Percentiles rank a stretch among this genome's conserved stretches.
These are phyloP conservation scores for Xylaria bambusicola DNA, from an alignment of 495 filamentous ascomycete species.

Conservation along the genomic window DNA sequence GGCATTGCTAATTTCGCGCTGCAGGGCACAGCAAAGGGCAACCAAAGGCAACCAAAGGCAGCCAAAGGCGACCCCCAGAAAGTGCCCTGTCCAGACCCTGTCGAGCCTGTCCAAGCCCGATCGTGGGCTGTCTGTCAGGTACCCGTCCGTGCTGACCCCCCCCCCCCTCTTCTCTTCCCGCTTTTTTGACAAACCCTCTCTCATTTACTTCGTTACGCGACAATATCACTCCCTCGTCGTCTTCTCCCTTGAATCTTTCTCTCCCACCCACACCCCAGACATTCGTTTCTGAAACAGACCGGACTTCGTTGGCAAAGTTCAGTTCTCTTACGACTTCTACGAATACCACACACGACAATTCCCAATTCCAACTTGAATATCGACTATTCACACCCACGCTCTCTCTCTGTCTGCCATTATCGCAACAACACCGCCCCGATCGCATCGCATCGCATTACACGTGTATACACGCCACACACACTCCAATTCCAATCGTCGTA, in stretches of 20 bases:
- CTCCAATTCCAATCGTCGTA: not conserved
- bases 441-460: conserved; percentile 4
- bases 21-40: conserved; percentile 9
- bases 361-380: conserved; percentile 10
- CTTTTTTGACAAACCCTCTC: not conserved
- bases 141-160: conserved; percentile 13
- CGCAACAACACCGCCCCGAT: not conserved
- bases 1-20: conserved; percentile 16
- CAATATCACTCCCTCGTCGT: conserved; percentile 3
- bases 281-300: conserved; percentile 19
- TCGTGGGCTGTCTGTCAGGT: conserved; percentile 23
- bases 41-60: conserved; percentile 11
- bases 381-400: conserved; percentile 13
- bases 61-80: not conserved
- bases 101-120: too few species aligned
- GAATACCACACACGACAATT: conserved; percentile 13
- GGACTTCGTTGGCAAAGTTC: conserved; percentile 24
- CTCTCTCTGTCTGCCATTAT: conserved; percentile 12
- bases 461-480: conserved; percentile 3
- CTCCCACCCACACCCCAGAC: conserved; percentile 8
- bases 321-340: conserved; percentile 12
- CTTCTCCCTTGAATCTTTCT: not conserved
- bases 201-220: conserved; percentile 8
- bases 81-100: too few species aligned
- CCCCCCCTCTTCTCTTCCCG: not conserved